Base-by-base conservation (phyloP, 1,284 basidiomycete species). In the Wolfiporia cocos region DNA sequence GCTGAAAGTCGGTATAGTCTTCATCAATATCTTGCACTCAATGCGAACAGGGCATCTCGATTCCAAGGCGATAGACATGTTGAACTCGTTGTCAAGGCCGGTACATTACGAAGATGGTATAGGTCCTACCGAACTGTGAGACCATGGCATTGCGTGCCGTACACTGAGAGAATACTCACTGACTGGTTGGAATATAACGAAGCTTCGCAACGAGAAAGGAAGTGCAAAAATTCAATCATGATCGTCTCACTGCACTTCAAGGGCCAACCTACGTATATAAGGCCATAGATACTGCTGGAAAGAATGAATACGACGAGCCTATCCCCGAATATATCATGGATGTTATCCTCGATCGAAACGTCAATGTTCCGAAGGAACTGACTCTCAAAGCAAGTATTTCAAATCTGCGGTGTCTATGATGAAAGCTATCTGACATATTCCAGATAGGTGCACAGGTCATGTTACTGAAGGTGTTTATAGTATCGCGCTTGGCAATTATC, bases 81-180 rank as follows among this genome's bases (percentile, higher is more conserved):
- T 93, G 50, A 74, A 68, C 48, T 56, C 59, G 0, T 71, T 86
- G 22, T 82, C 85, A 44, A 68, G 81, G 34, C 51, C 59, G 4
- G 72, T 95, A 3, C 49, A 65, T 1, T 83, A 84, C 48, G 64
- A 70, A 6, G 88, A 92, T 56, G 86, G 82, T 0, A 73, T 92
- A 19, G 83, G 76, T 29, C 80, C 91, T 0, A 94, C 91, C 0
- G 89, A 94, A 60, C 62, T 95, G 78, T 90, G 58, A 30, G 70
- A 57, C 1, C n/a, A 5, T n/a, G 7, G 12, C 21, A 26, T 15
- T 29, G 1, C 14, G 12, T 6, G 14, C 12, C 15, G 0, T 30
- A 2, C 12, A 15, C n/a, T 10, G 2, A 14, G 7, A 12, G 37
- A 17, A 9, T 34, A 3, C 6, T 10, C n/a, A 34, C 5, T n/a